Evolutionary conservation across 257 asterid genomes (phyloP).

Genomic region (Primulina tabacum): DNA sequence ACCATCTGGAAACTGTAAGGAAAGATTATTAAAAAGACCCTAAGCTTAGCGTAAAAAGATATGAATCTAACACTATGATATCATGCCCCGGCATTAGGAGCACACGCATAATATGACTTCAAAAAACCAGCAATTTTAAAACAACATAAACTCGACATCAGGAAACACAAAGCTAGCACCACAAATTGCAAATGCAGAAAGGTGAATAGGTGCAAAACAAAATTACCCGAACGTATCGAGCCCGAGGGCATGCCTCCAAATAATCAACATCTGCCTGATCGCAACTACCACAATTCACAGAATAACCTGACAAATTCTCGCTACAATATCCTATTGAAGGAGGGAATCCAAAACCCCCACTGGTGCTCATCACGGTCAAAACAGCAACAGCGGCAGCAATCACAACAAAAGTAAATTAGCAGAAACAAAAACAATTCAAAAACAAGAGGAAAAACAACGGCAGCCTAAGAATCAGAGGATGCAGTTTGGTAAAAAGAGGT

Average conservation of each 20-base stretch:
- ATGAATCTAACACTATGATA: neutral
- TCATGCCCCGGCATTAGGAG: neutral
- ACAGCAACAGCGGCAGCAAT: slow-evolving; percentile 12
- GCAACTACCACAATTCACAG: slow-evolving; percentile 23
- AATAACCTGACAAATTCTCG: slow-evolving; percentile 25
- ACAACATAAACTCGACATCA: neutral
- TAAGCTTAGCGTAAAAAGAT: neutral
- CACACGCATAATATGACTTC: neutral
- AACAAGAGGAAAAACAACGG: slow-evolving; percentile 15
- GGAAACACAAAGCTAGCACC: neutral
- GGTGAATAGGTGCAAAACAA: neutral
- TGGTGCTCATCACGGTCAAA: slow-evolving; percentile 40
- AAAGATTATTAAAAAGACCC: neutral
- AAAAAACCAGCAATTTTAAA: neutral
- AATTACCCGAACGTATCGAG: slow-evolving; percentile 67
- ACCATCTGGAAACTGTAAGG: neutral
- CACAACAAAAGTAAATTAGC: slow-evolving; percentile 20
- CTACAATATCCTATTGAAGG: slow-evolving; percentile 23
- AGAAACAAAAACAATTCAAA: slow-evolving; percentile 14
- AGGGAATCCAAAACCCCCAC: slow-evolving; percentile 31
- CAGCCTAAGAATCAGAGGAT: slow-evolving; percentile 20
- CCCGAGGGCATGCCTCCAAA: slow-evolving; percentile 56
- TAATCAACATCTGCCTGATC: slow-evolving; percentile 39
- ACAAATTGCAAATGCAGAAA: slow-evolving; percentile 1
- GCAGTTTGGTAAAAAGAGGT: slow-evolving; percentile 15